phyloP scores from a whole-genome alignment of 495 filamentous ascomycete species.

The Polyplosphaeria fusca region DNA sequence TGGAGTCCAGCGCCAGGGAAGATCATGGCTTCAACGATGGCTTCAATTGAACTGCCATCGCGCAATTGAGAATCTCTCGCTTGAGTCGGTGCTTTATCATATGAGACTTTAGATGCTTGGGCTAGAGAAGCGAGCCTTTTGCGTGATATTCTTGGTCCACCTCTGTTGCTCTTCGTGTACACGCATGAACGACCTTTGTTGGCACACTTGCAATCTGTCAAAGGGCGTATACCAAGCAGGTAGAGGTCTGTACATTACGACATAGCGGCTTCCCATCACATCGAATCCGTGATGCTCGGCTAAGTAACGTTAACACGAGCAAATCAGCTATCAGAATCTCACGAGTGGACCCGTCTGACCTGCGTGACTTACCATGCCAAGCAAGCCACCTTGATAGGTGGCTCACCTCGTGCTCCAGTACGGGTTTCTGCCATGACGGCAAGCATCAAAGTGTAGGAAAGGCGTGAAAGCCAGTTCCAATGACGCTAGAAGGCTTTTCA shows the following conservation, averaged over 20 bases:
- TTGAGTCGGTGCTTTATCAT: no score
- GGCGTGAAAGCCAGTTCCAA: no score
- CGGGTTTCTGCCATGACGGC: not conserved
- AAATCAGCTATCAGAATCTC: no score
- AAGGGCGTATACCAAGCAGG: not conserved
- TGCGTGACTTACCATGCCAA: conserved; percentile 54
- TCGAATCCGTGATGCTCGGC: conserved; percentile 56
- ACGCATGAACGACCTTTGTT: not conserved
- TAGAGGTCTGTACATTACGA: not conserved
- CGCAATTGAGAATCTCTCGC: no score
- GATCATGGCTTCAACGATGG: not conserved
- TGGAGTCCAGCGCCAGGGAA: not conserved
- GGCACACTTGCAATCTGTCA: conserved; percentile 4
- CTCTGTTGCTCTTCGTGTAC: conserved; percentile 6
- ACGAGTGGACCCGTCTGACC: no score
- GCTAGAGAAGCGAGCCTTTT: no score
- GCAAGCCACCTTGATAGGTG: conserved; percentile 64
- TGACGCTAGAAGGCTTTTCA: no score
- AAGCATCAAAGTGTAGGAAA: no score
- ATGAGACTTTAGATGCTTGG: no score
- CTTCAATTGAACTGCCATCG: no score
- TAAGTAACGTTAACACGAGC: conserved; percentile 33
- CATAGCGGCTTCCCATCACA: conserved; percentile 35
- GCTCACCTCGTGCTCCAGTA: conserved; percentile 32
- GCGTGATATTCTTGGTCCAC: conserved; percentile 2